Conservation (phyloP, 2,329 filamentous ascomycete species). For the Sporothrix pseudoabietina region DNA sequence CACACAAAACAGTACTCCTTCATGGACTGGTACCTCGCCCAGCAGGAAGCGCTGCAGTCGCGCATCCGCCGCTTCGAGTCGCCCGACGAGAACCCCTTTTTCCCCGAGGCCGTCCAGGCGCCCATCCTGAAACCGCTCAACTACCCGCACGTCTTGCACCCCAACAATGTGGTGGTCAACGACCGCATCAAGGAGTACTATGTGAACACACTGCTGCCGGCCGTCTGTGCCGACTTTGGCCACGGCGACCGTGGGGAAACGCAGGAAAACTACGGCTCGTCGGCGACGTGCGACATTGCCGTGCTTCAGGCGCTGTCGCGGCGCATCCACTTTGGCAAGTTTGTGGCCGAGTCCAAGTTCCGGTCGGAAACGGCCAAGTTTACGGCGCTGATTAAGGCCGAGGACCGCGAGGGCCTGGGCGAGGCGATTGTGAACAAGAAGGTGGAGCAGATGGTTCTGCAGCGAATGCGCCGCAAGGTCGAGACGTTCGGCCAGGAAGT, state of each 20-base stretch:
- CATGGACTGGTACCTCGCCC: slow-evolving; percentile 88
- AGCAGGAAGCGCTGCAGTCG: slow-evolving; percentile 90
- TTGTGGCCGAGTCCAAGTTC: slow-evolving; percentile 96
- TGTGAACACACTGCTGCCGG: slow-evolving; percentile 77
- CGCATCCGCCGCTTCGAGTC: slow-evolving; percentile 92
- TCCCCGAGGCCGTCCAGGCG: slow-evolving; percentile 74
- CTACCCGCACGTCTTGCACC: slow-evolving; percentile 85
- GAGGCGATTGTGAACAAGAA: slow-evolving; percentile 85
- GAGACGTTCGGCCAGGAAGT: slow-evolving; percentile 93
- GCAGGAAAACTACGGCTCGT: slow-evolving; percentile 92
- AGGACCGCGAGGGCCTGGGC: slow-evolving; percentile 78
- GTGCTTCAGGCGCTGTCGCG: slow-evolving; percentile 88
- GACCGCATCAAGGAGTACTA: slow-evolving; percentile 83
- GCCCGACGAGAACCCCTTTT: slow-evolving; percentile 97
- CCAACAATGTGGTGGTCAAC: slow-evolving; percentile 90
- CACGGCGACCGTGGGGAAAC: slow-evolving; percentile 78
- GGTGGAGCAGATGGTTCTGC: slow-evolving; percentile 90
- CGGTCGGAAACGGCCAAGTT: slow-evolving; percentile 78
- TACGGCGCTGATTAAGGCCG: slow-evolving; percentile 77
- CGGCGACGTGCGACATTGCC: slow-evolving; percentile 86
- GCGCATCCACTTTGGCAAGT: slow-evolving; percentile 96
- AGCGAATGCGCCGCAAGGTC: slow-evolving; percentile 83
- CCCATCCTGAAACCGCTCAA: slow-evolving; percentile 85
- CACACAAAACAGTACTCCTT: slow-evolving; percentile 64
- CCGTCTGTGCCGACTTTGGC: slow-evolving; percentile 76